Evolutionary conservation across 371 early-diverging fungal genomes (phyloP), one percentile per base, ranked within the genome.

Genomic region (Mortierella sp.): DNA sequence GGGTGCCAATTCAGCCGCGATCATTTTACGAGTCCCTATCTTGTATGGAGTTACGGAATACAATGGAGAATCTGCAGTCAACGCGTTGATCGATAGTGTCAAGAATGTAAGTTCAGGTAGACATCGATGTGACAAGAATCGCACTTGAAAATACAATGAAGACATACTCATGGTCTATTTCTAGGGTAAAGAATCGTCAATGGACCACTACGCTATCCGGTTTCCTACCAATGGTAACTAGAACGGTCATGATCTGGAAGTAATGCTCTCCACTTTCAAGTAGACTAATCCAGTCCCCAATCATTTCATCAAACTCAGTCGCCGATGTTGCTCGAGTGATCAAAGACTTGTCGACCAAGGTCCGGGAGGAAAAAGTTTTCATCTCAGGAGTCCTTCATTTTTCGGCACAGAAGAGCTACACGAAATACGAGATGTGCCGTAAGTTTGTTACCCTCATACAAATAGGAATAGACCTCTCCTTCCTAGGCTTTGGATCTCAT

Each of bases 401-500:
- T 68, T 83, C 84, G 41, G 86, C 82, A 14, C 70, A 84, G 50
- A 90, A 92, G 69, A 58, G 66, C 50, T 83, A 84, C 58, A 93
- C 94, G 19, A 94, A 94, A 74, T 94, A 93, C 71, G 84, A 87
- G 46, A 92, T 95, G 79, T 90, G 92, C 65, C 81, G 87, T 86
- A 82, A 69, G 82, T 81, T 39, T 6, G 41, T 38, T 4, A 24
- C n/a, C 10, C 18, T 27, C 24, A 7, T 5, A 12, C 13, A n/a
- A n/a, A n/a, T 10, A 34, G 34, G 34, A 34, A 4, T 10, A 34
- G 34, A 10, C 4, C 34, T 10, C 34, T 34, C 43, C 26, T 47
- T 31, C 54, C 24, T 50, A 1, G 45, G 8, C 24, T 24, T 13
- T 2, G 5, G 34, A n/a, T 49, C 41, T 21, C 10, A 27, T 47